Conservation (phyloP, 345 rosid genomes). For the Cardamine occulta region DNA sequence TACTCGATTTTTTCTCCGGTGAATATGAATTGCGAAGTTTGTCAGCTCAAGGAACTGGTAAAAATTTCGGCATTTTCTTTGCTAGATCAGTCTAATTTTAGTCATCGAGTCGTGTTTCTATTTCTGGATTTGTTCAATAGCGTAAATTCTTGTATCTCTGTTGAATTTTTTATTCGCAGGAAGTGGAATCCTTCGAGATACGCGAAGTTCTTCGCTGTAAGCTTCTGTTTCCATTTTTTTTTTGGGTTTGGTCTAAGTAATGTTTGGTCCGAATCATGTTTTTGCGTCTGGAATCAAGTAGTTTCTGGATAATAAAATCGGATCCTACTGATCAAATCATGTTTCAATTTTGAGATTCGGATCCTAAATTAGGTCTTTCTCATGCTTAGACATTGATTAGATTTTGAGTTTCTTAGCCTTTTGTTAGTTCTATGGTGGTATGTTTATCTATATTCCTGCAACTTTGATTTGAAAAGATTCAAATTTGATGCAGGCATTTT, state of each 20-base stretch:
- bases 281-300: neutral
- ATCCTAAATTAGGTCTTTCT: conserved; percentile 20
- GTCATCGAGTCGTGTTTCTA: conserved; percentile 17
- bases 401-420: neutral
- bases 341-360: conserved; percentile 8
- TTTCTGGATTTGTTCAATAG: conserved; percentile 2
- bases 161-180: conserved; percentile 43
- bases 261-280: neutral
- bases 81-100: conserved; percentile 20
- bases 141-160: neutral
- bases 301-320: neutral
- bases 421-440: neutral
- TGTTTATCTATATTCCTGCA: neutral
- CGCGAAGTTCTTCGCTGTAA: conserved; percentile 88
- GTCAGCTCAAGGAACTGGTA: conserved; percentile 94
- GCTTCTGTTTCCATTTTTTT: conserved; percentile 23
- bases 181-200: conserved; percentile 83
- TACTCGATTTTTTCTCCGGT: neutral
- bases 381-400: neutral
- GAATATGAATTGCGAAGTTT: conserved; percentile 90
- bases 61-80: neutral
- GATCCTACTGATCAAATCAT: conserved; percentile 7
- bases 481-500: conserved; percentile 64
- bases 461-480: conserved; percentile 18
- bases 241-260: neutral